Base-by-base conservation (phyloP, 768 basidiomycete genomes). In the Mycena polygramma region DNA sequence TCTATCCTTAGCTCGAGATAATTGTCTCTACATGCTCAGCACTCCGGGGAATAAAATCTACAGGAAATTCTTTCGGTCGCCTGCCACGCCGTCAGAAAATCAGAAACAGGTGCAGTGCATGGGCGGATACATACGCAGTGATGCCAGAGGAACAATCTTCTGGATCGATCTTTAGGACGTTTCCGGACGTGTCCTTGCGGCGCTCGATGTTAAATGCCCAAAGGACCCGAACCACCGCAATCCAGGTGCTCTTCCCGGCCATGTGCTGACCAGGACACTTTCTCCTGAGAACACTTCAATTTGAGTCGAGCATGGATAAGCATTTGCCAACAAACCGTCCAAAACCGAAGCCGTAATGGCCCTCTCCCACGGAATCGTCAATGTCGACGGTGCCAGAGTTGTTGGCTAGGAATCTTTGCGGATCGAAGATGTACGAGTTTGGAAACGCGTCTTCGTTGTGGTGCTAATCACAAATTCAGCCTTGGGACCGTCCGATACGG, bases 31-130 rank as follows among this genome's bases (percentile, higher is more conserved):
- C 7, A 24, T 63, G 62, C 7, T 51, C 52, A 26, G 39, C 22
- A 63, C 62, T 63, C 10, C 62, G 62, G 39, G 62, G 52, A 54
- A 63, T n/a, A 20, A 63, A 41, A 22, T 22, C n/a, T 15, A 35
- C 41, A 1, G 51, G 51, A 41, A 63, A 63, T 7, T 17, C n/a
- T 1, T 54, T 39, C 13, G 62, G 62, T 1, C 41, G 36, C 15
- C 62, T 63, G 52, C 15, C 53, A 54, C 3, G 52, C 2, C 3
- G 20, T 51, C 2, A 39, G n/a, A 14, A 15, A 22, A 26, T 22
- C 14, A 26, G 30, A 39, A 39, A 7, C 39, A 0, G 4, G 6
- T 63, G 7, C 6, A 4, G 22, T 0, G 15, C 4, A 45, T 45
- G 10, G 10, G 10, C 26, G 2, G 39, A 39, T 35, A 15, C 61